Conservation (phyloP, 495 filamentous ascomycete species). For the Penicillium verhagenii region DNA sequence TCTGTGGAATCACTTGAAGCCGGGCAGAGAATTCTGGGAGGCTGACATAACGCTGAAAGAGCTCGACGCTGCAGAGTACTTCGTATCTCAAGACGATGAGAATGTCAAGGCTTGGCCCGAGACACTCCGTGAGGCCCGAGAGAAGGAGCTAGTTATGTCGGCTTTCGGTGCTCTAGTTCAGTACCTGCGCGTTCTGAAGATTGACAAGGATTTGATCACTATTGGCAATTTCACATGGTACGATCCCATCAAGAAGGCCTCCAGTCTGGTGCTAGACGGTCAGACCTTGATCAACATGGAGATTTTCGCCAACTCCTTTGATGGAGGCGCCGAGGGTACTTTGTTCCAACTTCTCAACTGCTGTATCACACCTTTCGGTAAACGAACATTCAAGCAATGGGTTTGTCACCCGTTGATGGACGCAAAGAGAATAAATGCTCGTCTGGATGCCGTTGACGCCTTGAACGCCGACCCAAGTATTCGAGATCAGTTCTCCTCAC, state of each 20-base stretch:
- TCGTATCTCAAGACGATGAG: slow-evolving; percentile 60
- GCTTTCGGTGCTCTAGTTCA: slow-evolving; percentile 87
- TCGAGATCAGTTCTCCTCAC: slow-evolving; percentile 79
- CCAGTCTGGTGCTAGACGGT: slow-evolving; percentile 90
- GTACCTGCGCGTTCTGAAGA: slow-evolving; percentile 84
- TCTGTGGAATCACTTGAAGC: slow-evolving; percentile 92
- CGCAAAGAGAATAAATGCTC: slow-evolving; percentile 80
- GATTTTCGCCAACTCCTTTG: slow-evolving; percentile 91
- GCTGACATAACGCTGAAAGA: slow-evolving; percentile 79
- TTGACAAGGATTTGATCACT: slow-evolving; percentile 83
- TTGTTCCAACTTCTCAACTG: slow-evolving; percentile 88
- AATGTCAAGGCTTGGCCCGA: slow-evolving; percentile 75
- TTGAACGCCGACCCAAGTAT: slow-evolving; percentile 77
- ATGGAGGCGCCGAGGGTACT: slow-evolving; percentile 81
- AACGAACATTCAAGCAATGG: slow-evolving; percentile 96
- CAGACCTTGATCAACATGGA: slow-evolving; percentile 98
- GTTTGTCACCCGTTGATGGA: slow-evolving; percentile 94
- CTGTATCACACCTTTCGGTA: slow-evolving; percentile 96
- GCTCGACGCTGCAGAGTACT: slow-evolving; percentile 80
- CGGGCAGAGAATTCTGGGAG: slow-evolving; percentile 88
- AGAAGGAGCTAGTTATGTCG: slow-evolving; percentile 86
- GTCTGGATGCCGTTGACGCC: slow-evolving; percentile 94
- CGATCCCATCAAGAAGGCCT: slow-evolving; percentile 89
- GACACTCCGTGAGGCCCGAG: slow-evolving; percentile 66
- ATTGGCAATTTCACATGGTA: slow-evolving; percentile 92